Percentiles rank a stretch among this genome's conserved stretches.
Conservation (phyloP, 169 alveolate genomes). For the Ichthyophthirius multifiliis region DNA sequence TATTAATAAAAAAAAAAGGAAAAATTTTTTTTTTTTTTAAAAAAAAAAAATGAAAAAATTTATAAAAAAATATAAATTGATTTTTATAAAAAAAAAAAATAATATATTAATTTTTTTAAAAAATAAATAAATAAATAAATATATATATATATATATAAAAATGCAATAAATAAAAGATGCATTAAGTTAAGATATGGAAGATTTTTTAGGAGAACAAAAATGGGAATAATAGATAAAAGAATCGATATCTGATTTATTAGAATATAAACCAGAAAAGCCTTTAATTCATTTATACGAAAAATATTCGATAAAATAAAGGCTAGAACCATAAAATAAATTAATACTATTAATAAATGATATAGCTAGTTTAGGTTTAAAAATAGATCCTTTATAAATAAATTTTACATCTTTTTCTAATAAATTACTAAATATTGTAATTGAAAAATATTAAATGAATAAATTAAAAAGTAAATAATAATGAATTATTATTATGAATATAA, state of each 20-base stretch:
- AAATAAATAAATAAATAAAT: too few species aligned
- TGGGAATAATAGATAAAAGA: background rate
- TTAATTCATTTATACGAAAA: background rate
- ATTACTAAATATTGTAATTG: background rate
- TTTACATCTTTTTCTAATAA: background rate
- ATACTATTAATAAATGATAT: background rate
- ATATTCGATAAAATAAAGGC: background rate
- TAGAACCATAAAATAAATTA: background rate
- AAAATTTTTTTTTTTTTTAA: too few species aligned
- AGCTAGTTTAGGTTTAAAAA: background rate
- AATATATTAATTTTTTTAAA: too few species aligned
- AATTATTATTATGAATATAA: background rate
- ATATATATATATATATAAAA: too few species aligned
- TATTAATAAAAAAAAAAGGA: too few species aligned
- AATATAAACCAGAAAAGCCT: constrained; percentile 1
- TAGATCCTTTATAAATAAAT: background rate
- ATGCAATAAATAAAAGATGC: background rate
- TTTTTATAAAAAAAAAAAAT: too few species aligned
- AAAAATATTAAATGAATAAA: background rate
- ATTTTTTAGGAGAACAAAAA: background rate
- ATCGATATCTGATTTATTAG: background rate
- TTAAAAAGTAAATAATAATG: background rate
- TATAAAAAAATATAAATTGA: too few species aligned
- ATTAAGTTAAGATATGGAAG: background rate
- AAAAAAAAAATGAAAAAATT: too few species aligned